Conservation (phyloP, 768 basidiomycete genomes). For the Leccinum subgranulosum region DNA sequence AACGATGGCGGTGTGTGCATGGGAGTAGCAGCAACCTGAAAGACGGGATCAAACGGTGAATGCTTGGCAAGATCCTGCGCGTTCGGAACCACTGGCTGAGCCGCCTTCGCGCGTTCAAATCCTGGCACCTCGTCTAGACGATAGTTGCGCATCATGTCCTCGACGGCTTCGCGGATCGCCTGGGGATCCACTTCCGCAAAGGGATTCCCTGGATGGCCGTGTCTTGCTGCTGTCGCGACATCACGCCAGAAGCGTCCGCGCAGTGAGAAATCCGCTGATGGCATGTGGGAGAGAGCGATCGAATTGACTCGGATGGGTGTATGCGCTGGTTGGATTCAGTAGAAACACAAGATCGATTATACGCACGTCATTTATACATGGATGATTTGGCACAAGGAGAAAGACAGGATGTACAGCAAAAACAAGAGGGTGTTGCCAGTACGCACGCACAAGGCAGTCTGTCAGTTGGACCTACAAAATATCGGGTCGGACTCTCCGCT, state of each 20-base stretch:
- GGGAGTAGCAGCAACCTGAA: not conserved
- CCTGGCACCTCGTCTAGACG: slow-evolving; percentile 18
- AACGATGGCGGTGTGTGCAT: not conserved
- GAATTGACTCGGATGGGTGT: slow-evolving; percentile 4
- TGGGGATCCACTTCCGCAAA: slow-evolving; percentile 4
- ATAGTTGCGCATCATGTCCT: slow-evolving; percentile 24
- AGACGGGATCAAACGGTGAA: slow-evolving; percentile 20
- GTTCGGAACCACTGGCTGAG: slow-evolving; percentile 5
- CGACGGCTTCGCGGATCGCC: slow-evolving; percentile 17
- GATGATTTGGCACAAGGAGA: slow-evolving; percentile 3
- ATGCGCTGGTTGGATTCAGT: not conserved
- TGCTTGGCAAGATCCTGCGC: slow-evolving; percentile 12
- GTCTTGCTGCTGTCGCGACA: slow-evolving; percentile 11
- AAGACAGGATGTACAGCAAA: not conserved
- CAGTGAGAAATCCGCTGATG: slow-evolving; percentile 4
- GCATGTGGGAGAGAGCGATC: not conserved
- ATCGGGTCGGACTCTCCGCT: slow-evolving; percentile 7
- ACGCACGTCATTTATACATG: slow-evolving; percentile 6
- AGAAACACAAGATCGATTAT: not conserved
- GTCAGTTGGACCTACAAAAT: slow-evolving; percentile 22
- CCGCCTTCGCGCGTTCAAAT: slow-evolving; percentile 4
- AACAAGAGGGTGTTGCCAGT: not conserved
- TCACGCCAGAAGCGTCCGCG: slow-evolving; percentile 28
- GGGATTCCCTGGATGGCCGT: not conserved
- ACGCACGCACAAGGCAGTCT: not conserved